Percentiles rank a stretch among this genome's conserved stretches.
Evolutionary conservation across 768 basidiomycete species (phyloP).

Genomic region (Daedaleopsis sinensis): DNA sequence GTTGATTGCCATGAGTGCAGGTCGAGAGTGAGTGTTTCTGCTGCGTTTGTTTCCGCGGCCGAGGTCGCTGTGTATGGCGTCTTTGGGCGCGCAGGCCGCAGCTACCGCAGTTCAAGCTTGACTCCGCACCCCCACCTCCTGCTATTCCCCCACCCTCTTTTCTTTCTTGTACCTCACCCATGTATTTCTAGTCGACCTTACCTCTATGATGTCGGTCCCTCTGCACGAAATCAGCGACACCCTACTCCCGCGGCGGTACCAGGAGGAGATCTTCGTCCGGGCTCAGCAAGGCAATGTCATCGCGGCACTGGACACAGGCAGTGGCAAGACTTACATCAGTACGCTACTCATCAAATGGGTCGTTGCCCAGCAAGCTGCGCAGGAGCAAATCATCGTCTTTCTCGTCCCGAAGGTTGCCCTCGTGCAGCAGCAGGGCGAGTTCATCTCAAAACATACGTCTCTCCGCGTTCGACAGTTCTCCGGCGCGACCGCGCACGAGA

Average conservation of each 20-base stretch:
- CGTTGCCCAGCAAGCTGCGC: slow-evolving; percentile 48
- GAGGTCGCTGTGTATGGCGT: no score
- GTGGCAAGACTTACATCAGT: slow-evolving; percentile 64
- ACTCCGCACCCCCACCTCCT: background rate
- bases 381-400: slow-evolving; percentile 71
- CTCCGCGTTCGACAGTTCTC: slow-evolving; percentile 69
- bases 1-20: slow-evolving; percentile 61
- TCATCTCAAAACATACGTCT: slow-evolving; percentile 64
- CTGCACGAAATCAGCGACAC: slow-evolving; percentile 36
- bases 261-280: slow-evolving; percentile 57
- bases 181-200: background rate
- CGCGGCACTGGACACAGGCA: slow-evolving; percentile 60
- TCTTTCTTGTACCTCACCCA: background rate
- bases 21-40: no score
- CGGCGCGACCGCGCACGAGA: slow-evolving; percentile 71
- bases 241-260: slow-evolving; percentile 52
- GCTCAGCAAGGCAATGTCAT: slow-evolving; percentile 57
- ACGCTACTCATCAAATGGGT: slow-evolving; percentile 77
- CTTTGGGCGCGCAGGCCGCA: background rate
- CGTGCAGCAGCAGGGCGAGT: slow-evolving; percentile 80
- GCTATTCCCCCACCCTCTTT: background rate
- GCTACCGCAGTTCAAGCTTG: background rate
- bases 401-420: slow-evolving; percentile 85
- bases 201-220: slow-evolving; percentile 19
- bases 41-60: no score